Evolutionary conservation across 1,284 basidiomycete genomes (phyloP), one percentile per base, ranked within the genome.

Genomic region (Leccinum ponderosum): DNA sequence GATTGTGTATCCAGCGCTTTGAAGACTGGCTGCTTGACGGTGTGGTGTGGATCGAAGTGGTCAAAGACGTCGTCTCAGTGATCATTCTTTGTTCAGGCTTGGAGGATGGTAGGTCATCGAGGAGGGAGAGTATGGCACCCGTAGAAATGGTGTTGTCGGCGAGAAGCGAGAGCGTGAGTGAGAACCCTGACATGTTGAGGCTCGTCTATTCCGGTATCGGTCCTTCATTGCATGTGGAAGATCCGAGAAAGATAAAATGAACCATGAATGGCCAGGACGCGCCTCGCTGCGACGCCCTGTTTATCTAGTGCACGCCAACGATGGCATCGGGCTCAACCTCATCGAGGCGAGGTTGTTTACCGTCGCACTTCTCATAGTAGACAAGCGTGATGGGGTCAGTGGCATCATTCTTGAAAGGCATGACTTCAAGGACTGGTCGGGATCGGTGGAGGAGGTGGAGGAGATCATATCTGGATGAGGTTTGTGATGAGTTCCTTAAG

Each of bases 171-270:
- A 95, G 81, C 0, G 95, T 94, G 63, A 98, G 78, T 5, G 93
- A 95, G 77, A 97, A 96, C 2, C 96, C 95, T 31, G 95, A 93
- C 91, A 97, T 95, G 77, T 95, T 94, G 65, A 98, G 82, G 58
- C 93, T 95, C 22, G 94, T 93, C 90, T 93, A 33, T 17, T 55
- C 11, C 51, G 2, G 44, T 44, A 9, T 67, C 59, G 53, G 35
- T 61, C 54, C 25, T 33, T 42, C 8, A 17, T 57, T 58, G 55
- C 54, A 52, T 31, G 54, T n/a, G 6, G 4, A 54, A 14, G 39
- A 12, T 20, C 22, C 22, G 17, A 17, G 37, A 56, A 17, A 55
- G 44, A 25, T 58, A 6, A 3, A 27, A 72, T 79, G 44, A 61
- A 89, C 91, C 93, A 96, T 95, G 76, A 91, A 94, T 94, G 25